A percentile compares a stretch with the other conserved stretches of the same genome.
Conservation (phyloP, 257 asterid species). For the Penstemon barbatus region DNA sequence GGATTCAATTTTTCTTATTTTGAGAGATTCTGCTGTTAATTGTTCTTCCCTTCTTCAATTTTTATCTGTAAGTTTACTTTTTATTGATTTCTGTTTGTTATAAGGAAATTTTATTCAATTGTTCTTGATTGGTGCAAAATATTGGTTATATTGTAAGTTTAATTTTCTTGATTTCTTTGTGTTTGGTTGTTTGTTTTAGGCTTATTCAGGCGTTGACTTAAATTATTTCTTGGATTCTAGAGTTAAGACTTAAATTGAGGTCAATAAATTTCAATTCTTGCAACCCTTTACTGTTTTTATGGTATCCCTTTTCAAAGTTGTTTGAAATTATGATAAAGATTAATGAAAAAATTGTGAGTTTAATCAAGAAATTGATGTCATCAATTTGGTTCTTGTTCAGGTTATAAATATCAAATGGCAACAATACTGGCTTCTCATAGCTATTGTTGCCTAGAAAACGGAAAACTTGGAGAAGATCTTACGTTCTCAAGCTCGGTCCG, state of each 20-base stretch:
- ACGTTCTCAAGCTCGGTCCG: slow-evolving; percentile 50
- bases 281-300: not conserved
- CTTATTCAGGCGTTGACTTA: not conserved
- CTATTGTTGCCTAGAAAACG: slow-evolving; percentile 57
- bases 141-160: not conserved
- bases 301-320: not conserved
- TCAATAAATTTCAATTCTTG: not conserved
- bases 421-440: slow-evolving; percentile 69
- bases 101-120: not conserved
- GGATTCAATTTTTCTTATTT: slow-evolving; percentile 8
- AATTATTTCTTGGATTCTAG: not conserved
- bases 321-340: not conserved
- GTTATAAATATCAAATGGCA: slow-evolving; percentile 48
- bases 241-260: not conserved
- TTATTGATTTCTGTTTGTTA: not conserved
- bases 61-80: slow-evolving; percentile 22
- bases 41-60: slow-evolving; percentile 3
- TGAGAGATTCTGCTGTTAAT: not conserved
- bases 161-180: not conserved
- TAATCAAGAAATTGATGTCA: not conserved
- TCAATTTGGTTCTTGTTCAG: slow-evolving; percentile 30
- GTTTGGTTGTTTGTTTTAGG: not conserved
- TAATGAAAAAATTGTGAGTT: not conserved
- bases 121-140: not conserved
- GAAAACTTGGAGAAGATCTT: slow-evolving; percentile 45